Base-by-base conservation (phyloP, 768 basidiomycete genomes). In the Lyophyllum semitale region DNA sequence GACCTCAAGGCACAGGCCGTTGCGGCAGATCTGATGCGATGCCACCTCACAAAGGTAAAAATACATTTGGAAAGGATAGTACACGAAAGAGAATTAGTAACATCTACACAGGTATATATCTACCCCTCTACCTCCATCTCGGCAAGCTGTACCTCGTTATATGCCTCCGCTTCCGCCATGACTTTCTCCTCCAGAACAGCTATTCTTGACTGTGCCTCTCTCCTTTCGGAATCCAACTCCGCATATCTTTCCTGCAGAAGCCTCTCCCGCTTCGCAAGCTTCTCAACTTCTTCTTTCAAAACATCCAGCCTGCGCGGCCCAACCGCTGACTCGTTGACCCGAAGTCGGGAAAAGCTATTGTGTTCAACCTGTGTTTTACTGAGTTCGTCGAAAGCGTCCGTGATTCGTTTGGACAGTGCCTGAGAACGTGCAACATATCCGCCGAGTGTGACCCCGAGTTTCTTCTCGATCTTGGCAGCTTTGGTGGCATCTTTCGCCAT, bases 221-320 rank as follows among this genome's bases (percentile, higher is more conserved):
- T 72, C 62, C 84, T 77, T 72, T 94, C 89, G 54, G 77, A 73
- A 53, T 88, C 84, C 58, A 98, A 69, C 62, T 95, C 95, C n/a
- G 83, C 85, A 70, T 96, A 97, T 46, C 84, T 76, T 60, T 81
- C 81, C 72, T 99, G 97, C 61, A 97, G 73, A 62, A 83, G 71
- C 51, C 79, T 74, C 72, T 98, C 97, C 61, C 91, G 78, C 55
- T 78, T 74, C 68, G 92, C 88, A 26, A 98, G 77, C 58, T 73
- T 77, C 33, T 89, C 88, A 22, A 98, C 95, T 68, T 98, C 95
- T 63, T 93, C 93, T 68, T 85, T 85, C 61, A 97, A 79, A n/a
- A 79, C 74, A 45, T 84, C 85, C 48, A 94, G 78, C 41, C 96
- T 74, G 51, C 85, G 80, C 9, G 95, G 95, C 3, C 89, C 93